Base-by-base conservation (phyloP, 805 yeast genomes). In the Myxozyma monticola region DNA sequence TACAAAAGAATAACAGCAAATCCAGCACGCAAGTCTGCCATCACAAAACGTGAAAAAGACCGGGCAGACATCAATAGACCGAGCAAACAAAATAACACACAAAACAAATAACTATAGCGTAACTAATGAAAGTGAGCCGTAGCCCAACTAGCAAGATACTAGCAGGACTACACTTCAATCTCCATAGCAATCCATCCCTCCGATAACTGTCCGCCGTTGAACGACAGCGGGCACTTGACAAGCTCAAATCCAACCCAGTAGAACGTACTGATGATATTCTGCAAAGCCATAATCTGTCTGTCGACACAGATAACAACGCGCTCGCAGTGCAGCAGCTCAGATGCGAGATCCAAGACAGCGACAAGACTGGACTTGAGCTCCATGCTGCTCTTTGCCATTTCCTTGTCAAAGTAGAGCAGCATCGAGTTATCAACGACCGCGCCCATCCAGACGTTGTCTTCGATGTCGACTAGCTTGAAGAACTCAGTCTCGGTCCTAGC, bases 221-320 rank as follows among this genome's bases (percentile, higher is more conserved):
- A 14, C 12, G 45, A 39, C 12, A 35, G 12, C 7, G 58, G 51
- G 40, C 48, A 37, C 33, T 45, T 53, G 14, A 52, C 35, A 26
- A 60, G 29, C 37, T 57, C 56, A 34, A 60, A 60, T 9, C 63
- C 63, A 24, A 60, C 54, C 61, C 61, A 60, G 42, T 47, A 41
- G 36, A 60, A 52, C 25, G 56, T 48, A 7, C 45, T 45, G 24
- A 51, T 37, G 10, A 50, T 42, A 26, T 39, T 25, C n/a, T 54
- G 49, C 17, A 54, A 25, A 25, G 37, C 29, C 48, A 52, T 37
- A 26, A 49, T 28, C 17, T 38, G 35, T n/a, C 54, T 44, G 45
- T 59, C 62, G 44, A 60, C 30, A 42, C 61, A 57, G n/a, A 60
- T 45, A 10, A 56, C 55, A 12, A 56, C 58, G 38, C 53, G 53